Evolutionary conservation across 179 eudicot species (phyloP), one percentile per base, ranked within the genome.

Genomic region (Nepenthes alata): DNA sequence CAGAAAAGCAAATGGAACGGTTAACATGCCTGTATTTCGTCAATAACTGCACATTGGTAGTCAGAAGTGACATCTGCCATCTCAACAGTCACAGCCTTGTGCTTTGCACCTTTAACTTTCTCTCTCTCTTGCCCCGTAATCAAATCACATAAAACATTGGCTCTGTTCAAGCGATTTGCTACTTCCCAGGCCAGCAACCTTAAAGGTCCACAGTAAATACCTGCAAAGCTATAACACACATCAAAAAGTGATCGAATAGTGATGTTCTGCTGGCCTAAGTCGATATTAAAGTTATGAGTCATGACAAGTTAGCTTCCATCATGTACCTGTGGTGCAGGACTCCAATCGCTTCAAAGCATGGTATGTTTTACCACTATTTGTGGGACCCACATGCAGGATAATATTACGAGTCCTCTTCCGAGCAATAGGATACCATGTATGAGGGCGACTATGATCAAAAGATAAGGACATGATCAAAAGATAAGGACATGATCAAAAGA

Each of bases 181-280:
- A 93, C 95, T 78, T 93, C 98, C 96, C 98, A 93, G 13, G 98
- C 98, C 77, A 93, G 74, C 58, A 93, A 74, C 79, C 98, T 83
- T 73, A 93, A 74, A 13, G 98, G 98, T 59, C 95, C 98, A 77
- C 98, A 93, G 72, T 93, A 93, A 12, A 93, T 72, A 69, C 98
- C 98, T 93, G 67, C 64, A 72, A 11, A 35, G 54, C 11, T 25
- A 65, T 7, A 66, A 34, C 44, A 51, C 47, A 67, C 14, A 52
- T 39, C 52, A 72, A 73, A 34, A 35, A 57, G 0, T 57, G 37
- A 47, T 61, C 49, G 62, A 35, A 16, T 58, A 36, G 15, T 63
- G 6, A 12, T 25, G 25, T 25, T 25, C 25, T 25, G 25, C 25
- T 25, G 25, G 25, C 25, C 25, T 25, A 25, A 25, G 25, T 25